Conservation (phyloP, 2,329 filamentous ascomycete genomes). For the Sporothrix mexicana region DNA sequence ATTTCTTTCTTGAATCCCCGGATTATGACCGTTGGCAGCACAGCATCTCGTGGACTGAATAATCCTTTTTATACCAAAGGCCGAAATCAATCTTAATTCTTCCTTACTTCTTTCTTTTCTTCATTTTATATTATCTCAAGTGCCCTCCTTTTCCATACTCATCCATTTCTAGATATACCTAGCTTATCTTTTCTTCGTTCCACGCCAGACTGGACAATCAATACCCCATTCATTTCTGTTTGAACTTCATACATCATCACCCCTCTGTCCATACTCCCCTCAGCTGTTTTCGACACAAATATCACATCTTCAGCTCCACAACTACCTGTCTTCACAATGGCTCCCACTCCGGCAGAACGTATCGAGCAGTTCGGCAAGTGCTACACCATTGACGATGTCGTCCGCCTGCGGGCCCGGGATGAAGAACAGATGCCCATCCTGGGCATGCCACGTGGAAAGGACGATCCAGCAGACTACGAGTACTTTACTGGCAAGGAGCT, state of each 20-base stretch:
- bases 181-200: not conserved
- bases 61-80: not conserved
- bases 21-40: slow-evolving; percentile 22
- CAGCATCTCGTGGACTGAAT: not conserved
- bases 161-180: too few relatives aligned
- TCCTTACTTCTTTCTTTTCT: not conserved
- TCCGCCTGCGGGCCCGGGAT: slow-evolving; percentile 49
- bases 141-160: not conserved
- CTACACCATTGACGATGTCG: slow-evolving; percentile 50
- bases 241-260: not conserved
- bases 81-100: not conserved
- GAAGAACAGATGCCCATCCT: slow-evolving; percentile 49
- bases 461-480: slow-evolving; percentile 46
- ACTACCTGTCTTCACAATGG: slow-evolving; percentile 37
- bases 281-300: not conserved
- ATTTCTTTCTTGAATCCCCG: not conserved
- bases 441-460: slow-evolving; percentile 47
- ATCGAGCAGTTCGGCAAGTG: slow-evolving; percentile 47
- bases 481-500: slow-evolving; percentile 51
- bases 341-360: slow-evolving; percentile 41
- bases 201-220: not conserved
- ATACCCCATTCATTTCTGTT: not conserved
- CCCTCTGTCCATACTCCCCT: not conserved
- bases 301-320: not conserved
- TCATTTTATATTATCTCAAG: not conserved